Evolutionary conservation across 2,329 filamentous ascomycete genomes (phyloP).

Genomic region (Xylaria sp.): DNA sequence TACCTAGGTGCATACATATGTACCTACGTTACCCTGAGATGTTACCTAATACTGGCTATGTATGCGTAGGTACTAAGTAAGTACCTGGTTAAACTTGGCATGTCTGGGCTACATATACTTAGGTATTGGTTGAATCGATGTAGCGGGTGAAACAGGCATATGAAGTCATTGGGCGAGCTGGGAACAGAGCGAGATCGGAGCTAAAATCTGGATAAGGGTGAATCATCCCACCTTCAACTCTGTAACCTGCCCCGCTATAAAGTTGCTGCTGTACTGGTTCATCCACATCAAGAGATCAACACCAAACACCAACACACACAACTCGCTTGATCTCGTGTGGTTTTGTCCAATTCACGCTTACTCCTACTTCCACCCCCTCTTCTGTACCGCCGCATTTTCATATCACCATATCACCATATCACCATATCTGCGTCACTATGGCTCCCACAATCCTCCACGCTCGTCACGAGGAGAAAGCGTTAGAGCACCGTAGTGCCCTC

Average conservation of each 20-base stretch:
- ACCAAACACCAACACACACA: neutral
- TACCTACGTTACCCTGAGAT: too few relatives aligned
- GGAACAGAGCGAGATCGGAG: constrained; percentile 23
- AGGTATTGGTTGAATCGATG: too few relatives aligned
- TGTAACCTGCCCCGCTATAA: constrained; percentile 29
- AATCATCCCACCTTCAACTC: constrained; percentile 25
- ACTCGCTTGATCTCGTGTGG: neutral
- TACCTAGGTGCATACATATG: too few relatives aligned
- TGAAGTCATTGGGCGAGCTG: neutral
- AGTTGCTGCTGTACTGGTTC: constrained; percentile 23
- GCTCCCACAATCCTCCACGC: constrained; percentile 60
- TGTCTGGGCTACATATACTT: too few relatives aligned
- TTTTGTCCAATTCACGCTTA: neutral
- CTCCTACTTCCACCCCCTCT: neutral
- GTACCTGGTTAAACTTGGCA: too few relatives aligned
- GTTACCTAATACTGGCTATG: too few relatives aligned
- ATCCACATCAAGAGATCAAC: neutral
- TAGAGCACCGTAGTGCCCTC: constrained; percentile 62
- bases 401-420: neutral
- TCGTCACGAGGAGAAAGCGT: constrained; percentile 68
- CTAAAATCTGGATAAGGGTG: constrained; percentile 5
- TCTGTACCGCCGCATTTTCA: too few relatives aligned
- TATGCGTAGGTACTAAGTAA: too few relatives aligned
- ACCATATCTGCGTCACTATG: constrained; percentile 30
- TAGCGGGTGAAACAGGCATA: neutral